Evolutionary conservation across 1,139 yeast species (phyloP), one percentile per base, ranked within the genome.

Genomic region (Hemisphaericaspora xylanilytica): DNA sequence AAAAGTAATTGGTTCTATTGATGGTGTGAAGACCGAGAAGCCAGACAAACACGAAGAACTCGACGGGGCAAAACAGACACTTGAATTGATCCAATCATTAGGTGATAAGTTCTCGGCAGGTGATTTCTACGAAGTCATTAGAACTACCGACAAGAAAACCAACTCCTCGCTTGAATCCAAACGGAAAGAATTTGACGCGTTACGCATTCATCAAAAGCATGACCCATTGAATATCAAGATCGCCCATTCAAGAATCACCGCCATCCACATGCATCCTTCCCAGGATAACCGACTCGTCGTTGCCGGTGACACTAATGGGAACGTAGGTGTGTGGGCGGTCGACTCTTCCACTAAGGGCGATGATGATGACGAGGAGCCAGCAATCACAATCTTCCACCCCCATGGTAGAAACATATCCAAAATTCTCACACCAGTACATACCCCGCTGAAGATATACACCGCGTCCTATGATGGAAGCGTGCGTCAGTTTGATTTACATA

Each of bases 381-480:
- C 80, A 20, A 77, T 86, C 1, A 52, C 68, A 9, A 75, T 79
- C 16, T 73, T 89, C 45, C 81, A 80, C 47, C 77, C 89, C 2
- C 97, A 92, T 55, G 81, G 92, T 0, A 81, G 82, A 40, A 75
- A 87, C 12, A 75, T 92, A 9, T 75, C 92, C 6, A 73, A 78
- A 40, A 75, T 88, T 20, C 64, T 73, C 9, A 72, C 85, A 22
- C 78, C 80, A 24, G 62, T 71, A 0, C 60, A 62, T 4, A 64
- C 73, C 20, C 73, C 80, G 4, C 67, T 78, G 24, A 75, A 77
- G 45, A 69, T 90, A 1, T 73, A 80, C 33, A 78, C 94, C 0
- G 73, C 83, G 8, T 82, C 95, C 1, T 90, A 90, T 56, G 98
- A 92, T 60, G 96, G 97, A 0, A 81, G 94, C 0, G 73, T 90